A percentile compares a stretch with the other conserved stretches of the same genome.
Conservation (phyloP, 1,139 yeast species). For the Pichia sp. region DNA sequence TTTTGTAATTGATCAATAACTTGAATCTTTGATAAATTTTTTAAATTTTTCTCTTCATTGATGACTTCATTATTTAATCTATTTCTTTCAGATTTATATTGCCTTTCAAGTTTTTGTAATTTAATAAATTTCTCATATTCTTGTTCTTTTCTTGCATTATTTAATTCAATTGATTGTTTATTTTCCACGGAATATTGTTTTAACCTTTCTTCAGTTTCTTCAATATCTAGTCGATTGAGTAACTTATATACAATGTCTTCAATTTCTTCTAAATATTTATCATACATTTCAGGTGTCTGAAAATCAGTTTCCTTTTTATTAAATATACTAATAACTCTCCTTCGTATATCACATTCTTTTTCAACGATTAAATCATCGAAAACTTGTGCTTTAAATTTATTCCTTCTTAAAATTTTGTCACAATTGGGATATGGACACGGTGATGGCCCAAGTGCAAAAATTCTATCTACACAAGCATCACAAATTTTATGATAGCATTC, state of each 20-base stretch:
- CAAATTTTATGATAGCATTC: constrained; percentile 98
- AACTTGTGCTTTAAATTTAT: constrained; percentile 83
- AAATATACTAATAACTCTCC: constrained; percentile 68
- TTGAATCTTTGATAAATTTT: constrained; percentile 57
- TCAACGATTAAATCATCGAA: constrained; percentile 89
- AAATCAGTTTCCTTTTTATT: constrained; percentile 81
- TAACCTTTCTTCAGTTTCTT: constrained; percentile 63
- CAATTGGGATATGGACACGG: constrained; percentile 95
- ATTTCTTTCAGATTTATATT: constrained; percentile 63
- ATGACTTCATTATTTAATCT: constrained; percentile 45
- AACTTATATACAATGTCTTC: constrained; percentile 78
- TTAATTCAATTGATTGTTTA: constrained; percentile 69
- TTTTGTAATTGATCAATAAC: constrained; percentile 63
- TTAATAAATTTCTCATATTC: constrained; percentile 59
- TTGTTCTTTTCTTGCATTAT: constrained; percentile 63
- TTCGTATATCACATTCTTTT: constrained; percentile 85
- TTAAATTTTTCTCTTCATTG: constrained; percentile 31
- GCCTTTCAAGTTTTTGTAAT: constrained; percentile 56
- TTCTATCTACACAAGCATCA: constrained; percentile 92
- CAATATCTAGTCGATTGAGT: constrained; percentile 63
- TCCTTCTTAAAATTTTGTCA: constrained; percentile 78
- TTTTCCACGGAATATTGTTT: constrained; percentile 70
- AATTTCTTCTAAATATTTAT: constrained; percentile 73
- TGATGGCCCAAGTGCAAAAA: constrained; percentile 91
- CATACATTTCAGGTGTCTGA: constrained; percentile 49